Evolutionary conservation across 805 yeast species (phyloP).

Genomic region (Lipomyces orientalis): DNA sequence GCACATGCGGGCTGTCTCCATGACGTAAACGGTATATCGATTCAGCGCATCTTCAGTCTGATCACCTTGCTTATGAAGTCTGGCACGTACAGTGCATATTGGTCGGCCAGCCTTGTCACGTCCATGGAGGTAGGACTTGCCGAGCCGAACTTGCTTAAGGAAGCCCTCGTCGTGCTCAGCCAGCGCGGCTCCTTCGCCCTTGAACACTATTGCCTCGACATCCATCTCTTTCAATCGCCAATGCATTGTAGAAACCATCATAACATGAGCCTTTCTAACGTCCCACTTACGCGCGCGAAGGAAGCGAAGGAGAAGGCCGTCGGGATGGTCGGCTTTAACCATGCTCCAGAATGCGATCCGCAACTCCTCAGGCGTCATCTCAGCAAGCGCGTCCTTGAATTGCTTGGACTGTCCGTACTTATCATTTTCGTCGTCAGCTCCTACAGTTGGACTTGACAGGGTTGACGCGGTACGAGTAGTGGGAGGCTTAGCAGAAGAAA

Average conservation of each 20-base stretch:
- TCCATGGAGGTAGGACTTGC: conserved; percentile 79
- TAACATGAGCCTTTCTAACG: conserved; percentile 71
- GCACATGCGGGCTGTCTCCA: conserved; percentile 82
- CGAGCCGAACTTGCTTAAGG: conserved; percentile 60
- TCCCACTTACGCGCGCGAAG: conserved; percentile 96
- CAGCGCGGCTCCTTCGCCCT: conserved; percentile 72
- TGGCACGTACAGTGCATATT: conserved; percentile 78
- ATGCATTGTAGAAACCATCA: conserved; percentile 85
- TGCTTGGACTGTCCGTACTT: conserved; percentile 37
- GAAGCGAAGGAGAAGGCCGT: conserved; percentile 81
- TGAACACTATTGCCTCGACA: conserved; percentile 63
- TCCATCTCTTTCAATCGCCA: conserved; percentile 76
- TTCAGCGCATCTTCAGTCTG: conserved; percentile 76
- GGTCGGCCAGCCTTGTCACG: conserved; percentile 77
- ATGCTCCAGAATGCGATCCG: conserved; percentile 62
- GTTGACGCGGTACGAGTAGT: conserved; percentile 9
- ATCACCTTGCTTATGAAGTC: conserved; percentile 70
- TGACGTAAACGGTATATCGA: conserved; percentile 71
- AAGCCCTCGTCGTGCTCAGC: conserved; percentile 53
- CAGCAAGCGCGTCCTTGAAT: conserved; percentile 57
- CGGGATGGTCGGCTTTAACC: conserved; percentile 80
- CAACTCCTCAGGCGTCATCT: conserved; percentile 57
- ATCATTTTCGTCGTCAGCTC: conserved; percentile 37
- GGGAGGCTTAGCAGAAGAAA: conserved; percentile 3
- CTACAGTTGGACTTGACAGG: conserved; percentile 23